phyloP scores from a whole-genome alignment of 2,329 filamentous ascomycete species.

The Coniochaeta hoffmannii region DNA sequence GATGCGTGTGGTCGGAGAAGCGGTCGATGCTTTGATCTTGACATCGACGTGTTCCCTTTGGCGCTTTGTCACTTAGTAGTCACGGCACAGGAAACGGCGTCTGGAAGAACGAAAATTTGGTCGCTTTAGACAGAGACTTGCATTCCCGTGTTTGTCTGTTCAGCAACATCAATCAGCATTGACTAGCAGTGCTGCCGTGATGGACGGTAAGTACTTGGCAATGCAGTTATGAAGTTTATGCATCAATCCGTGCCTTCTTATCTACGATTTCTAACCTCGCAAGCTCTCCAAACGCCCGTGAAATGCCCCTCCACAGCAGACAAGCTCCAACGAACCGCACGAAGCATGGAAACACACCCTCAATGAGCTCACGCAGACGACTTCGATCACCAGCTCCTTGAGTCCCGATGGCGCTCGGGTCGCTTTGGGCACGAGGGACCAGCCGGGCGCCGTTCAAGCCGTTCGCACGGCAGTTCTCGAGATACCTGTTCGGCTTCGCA shows the following conservation, averaged over 20 bases:
- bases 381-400: not conserved
- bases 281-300: not conserved
- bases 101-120: slow-evolving; percentile 3
- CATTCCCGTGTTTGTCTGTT: not conserved
- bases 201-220: not conserved
- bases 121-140: not conserved
- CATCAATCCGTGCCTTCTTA: not conserved
- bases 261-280: not conserved
- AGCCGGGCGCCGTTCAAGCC: slow-evolving; percentile 14
- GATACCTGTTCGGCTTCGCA: slow-evolving; percentile 43
- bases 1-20: not conserved
- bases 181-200: not conserved
- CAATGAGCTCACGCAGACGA: not conserved
- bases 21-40: not conserved
- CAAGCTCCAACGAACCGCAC: not conserved
- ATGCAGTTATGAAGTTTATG: slow-evolving; percentile 1
- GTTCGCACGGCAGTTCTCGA: slow-evolving; percentile 30
- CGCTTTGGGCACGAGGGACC: slow-evolving; percentile 26
- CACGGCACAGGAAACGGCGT: not conserved
- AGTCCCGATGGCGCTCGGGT: slow-evolving; percentile 24
- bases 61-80: slow-evolving; percentile 1
- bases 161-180: slow-evolving; percentile 1
- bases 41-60: not conserved
- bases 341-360: not conserved
- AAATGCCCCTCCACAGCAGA: not conserved